Conservation (phyloP, 2,329 filamentous ascomycete genomes). For the Penicillium sp. region DNA sequence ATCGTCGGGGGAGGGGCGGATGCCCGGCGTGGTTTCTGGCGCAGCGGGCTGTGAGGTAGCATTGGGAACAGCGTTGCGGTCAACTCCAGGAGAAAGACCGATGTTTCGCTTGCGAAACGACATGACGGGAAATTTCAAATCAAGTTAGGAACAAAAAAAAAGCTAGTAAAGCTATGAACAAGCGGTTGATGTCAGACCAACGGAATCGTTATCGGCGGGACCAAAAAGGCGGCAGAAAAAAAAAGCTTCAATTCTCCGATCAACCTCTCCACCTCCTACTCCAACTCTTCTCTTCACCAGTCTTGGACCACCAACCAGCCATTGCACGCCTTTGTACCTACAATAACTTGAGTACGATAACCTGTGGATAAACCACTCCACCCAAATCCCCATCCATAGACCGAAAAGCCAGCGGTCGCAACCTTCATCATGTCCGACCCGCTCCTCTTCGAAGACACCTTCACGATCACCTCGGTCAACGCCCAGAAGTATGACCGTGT, state of each 20-base stretch:
- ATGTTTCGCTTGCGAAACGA: constrained; percentile 62
- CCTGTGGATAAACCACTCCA: neutral
- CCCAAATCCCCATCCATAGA: neutral
- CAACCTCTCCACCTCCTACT: constrained; percentile 13
- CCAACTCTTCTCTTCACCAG: constrained; percentile 10
- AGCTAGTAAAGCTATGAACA: neutral
- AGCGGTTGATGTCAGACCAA: constrained; percentile 4
- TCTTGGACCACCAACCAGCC: constrained; percentile 3
- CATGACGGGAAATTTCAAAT: constrained; percentile 37
- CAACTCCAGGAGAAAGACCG: constrained; percentile 41
- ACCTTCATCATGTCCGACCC: constrained; percentile 61
- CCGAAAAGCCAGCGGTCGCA: constrained; percentile 28
- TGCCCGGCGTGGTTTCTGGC: constrained; percentile 40
- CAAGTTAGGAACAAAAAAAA: neutral
- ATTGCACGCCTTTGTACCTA: neutral
- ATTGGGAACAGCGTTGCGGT: constrained; percentile 28
- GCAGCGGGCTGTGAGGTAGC: constrained; percentile 23
- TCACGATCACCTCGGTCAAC: constrained; percentile 71
- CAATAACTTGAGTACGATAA: neutral
- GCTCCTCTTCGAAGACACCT: constrained; percentile 86
- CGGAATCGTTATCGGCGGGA: constrained; percentile 20
- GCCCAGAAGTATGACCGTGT: constrained; percentile 91
- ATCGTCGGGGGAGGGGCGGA: constrained; percentile 79
- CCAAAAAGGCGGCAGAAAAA: constrained; percentile 23
- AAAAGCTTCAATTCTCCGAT: constrained; percentile 23